A percentile compares a stretch with the other conserved stretches of the same genome.
These are phyloP conservation scores for Lactifluus rugatus DNA, from an alignment of 768 basidiomycete genomes.

Conservation along the genomic window DNA sequence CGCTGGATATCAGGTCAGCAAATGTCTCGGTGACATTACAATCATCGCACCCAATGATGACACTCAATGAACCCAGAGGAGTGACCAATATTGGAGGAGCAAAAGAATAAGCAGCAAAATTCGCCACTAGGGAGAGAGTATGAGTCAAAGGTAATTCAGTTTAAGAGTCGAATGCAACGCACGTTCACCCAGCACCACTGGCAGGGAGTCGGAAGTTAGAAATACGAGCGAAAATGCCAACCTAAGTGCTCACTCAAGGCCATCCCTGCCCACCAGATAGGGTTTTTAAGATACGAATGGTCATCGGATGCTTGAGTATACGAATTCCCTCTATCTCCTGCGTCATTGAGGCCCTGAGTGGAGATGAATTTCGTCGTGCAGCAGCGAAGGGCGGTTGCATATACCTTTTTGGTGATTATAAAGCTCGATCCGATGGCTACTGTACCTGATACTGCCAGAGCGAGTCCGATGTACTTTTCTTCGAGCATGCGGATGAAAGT, in stretches of 20 bases:
- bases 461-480: conserved; percentile 92
- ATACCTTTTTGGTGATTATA: conserved; percentile 98
- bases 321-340: conserved; percentile 44
- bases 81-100: conserved; percentile 98
- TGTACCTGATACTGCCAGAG: conserved; percentile 77
- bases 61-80: conserved; percentile 92
- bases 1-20: conserved; percentile 37
- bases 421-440: conserved; percentile 90
- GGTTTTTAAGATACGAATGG: conserved; percentile 77
- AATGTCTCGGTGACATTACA: not conserved
- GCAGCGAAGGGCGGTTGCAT: conserved; percentile 8
- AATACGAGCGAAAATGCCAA: not conserved
- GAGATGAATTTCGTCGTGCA: conserved; percentile 1
- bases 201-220: not conserved
- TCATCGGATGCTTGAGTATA: conserved; percentile 65
- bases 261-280: conserved; percentile 98
- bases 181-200: conserved; percentile 94
- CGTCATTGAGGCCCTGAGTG: conserved; percentile 78
- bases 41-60: conserved; percentile 78
- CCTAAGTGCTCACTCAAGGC: conserved; percentile 58
- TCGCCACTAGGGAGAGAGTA: conserved; percentile 43
- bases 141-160: not conserved
- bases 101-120: conserved; percentile 96
- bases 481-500: conserved; percentile 47
- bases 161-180: conserved; percentile 19